These are phyloP conservation scores for Amaranthus palmeri DNA, from an alignment of 148 eudicot species.

Conservation along the genomic window DNA sequence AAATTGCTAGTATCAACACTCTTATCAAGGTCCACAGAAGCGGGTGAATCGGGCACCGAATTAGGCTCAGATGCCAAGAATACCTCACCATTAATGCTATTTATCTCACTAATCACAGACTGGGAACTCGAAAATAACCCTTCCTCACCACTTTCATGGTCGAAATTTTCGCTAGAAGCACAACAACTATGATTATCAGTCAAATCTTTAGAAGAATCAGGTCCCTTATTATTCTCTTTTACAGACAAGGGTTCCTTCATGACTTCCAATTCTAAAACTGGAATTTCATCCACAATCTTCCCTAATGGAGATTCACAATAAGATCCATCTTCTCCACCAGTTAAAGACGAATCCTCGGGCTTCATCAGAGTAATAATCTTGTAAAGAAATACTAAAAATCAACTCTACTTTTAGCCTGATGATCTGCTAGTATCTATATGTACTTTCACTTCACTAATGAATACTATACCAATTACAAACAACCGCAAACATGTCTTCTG, in stretches of 20 bases:
- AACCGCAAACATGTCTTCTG: conserved; percentile 24
- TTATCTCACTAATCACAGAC: conserved; percentile 21
- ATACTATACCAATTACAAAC: conserved; percentile 33
- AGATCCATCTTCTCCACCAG: conserved; percentile 27
- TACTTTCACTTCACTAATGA: conserved; percentile 34
- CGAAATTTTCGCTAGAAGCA: conserved; percentile 23
- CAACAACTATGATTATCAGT: conserved; percentile 25
- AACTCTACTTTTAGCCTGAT: conserved; percentile 25
- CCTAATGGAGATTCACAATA: conserved; percentile 25
- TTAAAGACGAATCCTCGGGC: conserved; percentile 29
- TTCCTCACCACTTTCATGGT: conserved; percentile 27
- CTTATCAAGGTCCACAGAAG: conserved; percentile 21
- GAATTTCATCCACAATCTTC: neutral
- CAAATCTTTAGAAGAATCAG: conserved; percentile 3
- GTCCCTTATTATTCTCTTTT: conserved; percentile 25
- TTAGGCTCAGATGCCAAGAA: conserved; percentile 20
- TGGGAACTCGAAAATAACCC: conserved; percentile 23
- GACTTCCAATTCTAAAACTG: neutral
- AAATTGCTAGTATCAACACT: conserved; percentile 24
- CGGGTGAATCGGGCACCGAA: conserved; percentile 16
- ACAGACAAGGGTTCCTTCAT: conserved; percentile 18
- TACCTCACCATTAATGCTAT: conserved; percentile 26
- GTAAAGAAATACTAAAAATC: conserved; percentile 15
- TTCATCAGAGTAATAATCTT: conserved; percentile 27
- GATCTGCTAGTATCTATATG: conserved; percentile 26